Percentiles rank a stretch among this genome's conserved stretches.
phyloP scores from a whole-genome alignment of 2,329 filamentous ascomycete species.

The Didymella arachidicola region DNA sequence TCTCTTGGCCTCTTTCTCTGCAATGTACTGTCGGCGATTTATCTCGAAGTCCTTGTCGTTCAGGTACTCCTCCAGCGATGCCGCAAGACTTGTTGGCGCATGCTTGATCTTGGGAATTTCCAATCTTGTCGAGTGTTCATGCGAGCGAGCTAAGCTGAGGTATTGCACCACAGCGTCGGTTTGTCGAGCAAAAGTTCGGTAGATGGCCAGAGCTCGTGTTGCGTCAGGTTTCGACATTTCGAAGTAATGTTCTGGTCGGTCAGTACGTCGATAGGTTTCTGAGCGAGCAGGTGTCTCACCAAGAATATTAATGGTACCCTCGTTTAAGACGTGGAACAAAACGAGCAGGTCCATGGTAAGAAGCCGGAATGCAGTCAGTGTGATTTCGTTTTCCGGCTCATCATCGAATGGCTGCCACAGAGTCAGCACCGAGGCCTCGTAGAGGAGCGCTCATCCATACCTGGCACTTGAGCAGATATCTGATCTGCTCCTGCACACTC shows the following conservation, averaged over 20 bases:
- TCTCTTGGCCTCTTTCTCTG: conserved; percentile 79
- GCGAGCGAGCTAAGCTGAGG: conserved; percentile 83
- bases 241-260: conserved; percentile 83
- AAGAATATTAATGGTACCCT: conserved; percentile 95
- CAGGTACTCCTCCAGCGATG: conserved; percentile 91
- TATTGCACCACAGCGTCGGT: conserved; percentile 94
- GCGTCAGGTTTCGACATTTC: conserved; percentile 97
- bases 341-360: conserved; percentile 88
- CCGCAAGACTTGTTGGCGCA: conserved; percentile 88
- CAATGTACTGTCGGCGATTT: conserved; percentile 89
- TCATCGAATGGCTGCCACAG: conserved; percentile 75
- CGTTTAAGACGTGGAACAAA: conserved; percentile 93
- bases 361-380: conserved; percentile 88
- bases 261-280: conserved; percentile 21
- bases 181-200: conserved; percentile 88
- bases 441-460: conserved; percentile 59
- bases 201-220: conserved; percentile 88
- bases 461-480: conserved; percentile 86
- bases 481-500: conserved; percentile 85
- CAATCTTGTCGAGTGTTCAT: conserved; percentile 88
- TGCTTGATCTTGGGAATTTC: conserved; percentile 98
- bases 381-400: conserved; percentile 96
- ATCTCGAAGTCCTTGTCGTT: conserved; percentile 95
- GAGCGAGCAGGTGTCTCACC: conserved; percentile 62
- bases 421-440: background rate